Percentiles rank a stretch among this genome's conserved stretches.
phyloP scores from a whole-genome alignment of 208 protist species.

The Leishmania braziliensis region DNA sequence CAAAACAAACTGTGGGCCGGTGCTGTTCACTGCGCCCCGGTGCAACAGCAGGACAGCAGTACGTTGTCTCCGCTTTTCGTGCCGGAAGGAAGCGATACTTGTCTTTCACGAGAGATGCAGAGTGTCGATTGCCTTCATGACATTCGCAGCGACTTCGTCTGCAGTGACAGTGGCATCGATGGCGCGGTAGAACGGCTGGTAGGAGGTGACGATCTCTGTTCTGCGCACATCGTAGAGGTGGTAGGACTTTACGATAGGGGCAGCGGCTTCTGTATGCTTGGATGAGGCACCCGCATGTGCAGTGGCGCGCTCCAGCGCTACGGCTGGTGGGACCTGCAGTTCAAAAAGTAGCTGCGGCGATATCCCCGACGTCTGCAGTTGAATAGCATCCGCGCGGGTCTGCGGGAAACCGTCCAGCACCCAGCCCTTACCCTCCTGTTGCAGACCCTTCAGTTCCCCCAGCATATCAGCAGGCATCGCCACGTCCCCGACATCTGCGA shows the following conservation, averaged over 20 bases:
- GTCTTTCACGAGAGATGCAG: neutral
- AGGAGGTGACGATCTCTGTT: constrained; percentile 21
- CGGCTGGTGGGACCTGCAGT: constrained; percentile 51
- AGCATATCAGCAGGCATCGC: constrained; percentile 58
- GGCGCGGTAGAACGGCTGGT: constrained; percentile 16
- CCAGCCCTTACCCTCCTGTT: constrained; percentile 63
- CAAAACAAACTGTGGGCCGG: neutral
- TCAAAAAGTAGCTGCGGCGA: constrained; percentile 74
- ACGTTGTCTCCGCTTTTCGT: neutral
- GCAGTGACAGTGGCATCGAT: constrained; percentile 6
- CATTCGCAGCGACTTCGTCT: constrained; percentile 6
- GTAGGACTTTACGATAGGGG: constrained; percentile 9
- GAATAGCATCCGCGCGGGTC: constrained; percentile 73
- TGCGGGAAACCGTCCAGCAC: constrained; percentile 85
- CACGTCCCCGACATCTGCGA: constrained; percentile 59
- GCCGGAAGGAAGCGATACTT: neutral
- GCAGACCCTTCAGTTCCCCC: constrained; percentile 34
- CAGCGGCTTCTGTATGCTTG: neutral
- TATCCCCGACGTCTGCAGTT: constrained; percentile 68
- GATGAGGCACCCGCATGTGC: neutral
- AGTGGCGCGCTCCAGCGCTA: constrained; percentile 36
- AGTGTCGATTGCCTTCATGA: constrained; percentile 7
- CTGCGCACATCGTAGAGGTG: constrained; percentile 25
- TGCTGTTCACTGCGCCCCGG: neutral
- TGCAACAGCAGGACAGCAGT: neutral